Evolutionary conservation across 768 basidiomycete genomes (phyloP), one percentile per base, ranked within the genome.

Genomic region (Phanerochaete sordida): DNA sequence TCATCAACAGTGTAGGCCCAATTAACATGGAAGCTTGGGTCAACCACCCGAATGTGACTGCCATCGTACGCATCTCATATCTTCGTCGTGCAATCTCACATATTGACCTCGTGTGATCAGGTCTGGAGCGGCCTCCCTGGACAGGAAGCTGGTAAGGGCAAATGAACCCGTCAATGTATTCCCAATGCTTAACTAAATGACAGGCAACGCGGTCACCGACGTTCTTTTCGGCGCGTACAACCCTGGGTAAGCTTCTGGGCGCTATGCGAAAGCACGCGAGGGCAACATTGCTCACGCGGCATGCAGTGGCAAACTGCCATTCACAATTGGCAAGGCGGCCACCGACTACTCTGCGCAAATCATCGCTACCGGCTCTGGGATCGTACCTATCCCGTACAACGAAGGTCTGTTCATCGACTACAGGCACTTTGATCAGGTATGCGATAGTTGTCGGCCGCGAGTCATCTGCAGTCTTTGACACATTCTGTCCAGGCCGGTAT

Each of bases 1-100:
- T 90, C 11, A 77, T 88, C 4, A 84, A 90, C 68, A 78, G 81
- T 8, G 86, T 87, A 48, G 88, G 88, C 0, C 79, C 83, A 0
- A 80, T 86, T 52, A 75, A 70, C 16, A 62, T 73, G 37, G 73
- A 79, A 61, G 64, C 71, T 7, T 81, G 81, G 81, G 75, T 79
- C 45, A 75, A 77, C 35, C 72, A 79, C 62, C 76, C 77, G 3
- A 82, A 82, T 56, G 66, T 69, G 1, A 69, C 68, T 43, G 68
- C 62, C 16, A 51, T 63, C 33, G 68, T 68, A 50, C 39, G 63
- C 39, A 6, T 11, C 2, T 2, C 19, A 81, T 84, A 81, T 84
- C 44, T 76, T 78, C 54, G 75, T 12, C 21, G 15, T 13, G 30
- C 1, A 43, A 16, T 43, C 39, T 16, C 19, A 16, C 39, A 19